Conservation (phyloP, 352 stramenopile species). For the Globisporangium mamillatum region DNA sequence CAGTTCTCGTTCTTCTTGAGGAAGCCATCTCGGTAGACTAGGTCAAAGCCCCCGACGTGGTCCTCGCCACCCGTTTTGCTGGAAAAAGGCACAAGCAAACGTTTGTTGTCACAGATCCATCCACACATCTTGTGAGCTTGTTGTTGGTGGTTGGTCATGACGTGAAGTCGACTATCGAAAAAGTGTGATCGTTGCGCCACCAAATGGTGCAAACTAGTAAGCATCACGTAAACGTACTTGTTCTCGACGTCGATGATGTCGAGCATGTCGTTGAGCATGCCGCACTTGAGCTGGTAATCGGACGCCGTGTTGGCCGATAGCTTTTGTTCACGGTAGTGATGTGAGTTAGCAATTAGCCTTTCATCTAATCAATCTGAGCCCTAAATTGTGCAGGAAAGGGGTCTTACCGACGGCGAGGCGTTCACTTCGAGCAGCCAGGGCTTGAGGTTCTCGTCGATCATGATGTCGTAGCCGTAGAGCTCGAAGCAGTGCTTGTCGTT, state of each 20-base stretch:
- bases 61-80: slow-evolving; percentile 41
- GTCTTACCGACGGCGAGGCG: slow-evolving; percentile 80
- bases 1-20: slow-evolving; percentile 64
- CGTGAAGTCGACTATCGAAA: background rate
- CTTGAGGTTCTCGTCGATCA: slow-evolving; percentile 91
- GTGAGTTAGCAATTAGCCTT: too few species aligned
- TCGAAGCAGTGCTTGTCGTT: slow-evolving; percentile 96
- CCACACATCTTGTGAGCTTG: background rate
- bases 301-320: slow-evolving; percentile 90
- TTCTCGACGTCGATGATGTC: slow-evolving; percentile 94
- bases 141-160: background rate
- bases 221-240: slow-evolving; percentile 34
- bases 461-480: slow-evolving; percentile 92
- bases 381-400: too few species aligned
- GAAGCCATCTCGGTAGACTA: slow-evolving; percentile 73
- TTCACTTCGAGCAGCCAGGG: slow-evolving; percentile 94
- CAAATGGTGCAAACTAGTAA: slow-evolving; percentile 1
- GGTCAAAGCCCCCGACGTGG: slow-evolving; percentile 68
- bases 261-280: slow-evolving; percentile 93
- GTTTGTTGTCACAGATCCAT: background rate
- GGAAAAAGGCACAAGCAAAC: background rate
- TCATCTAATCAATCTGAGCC: too few species aligned
- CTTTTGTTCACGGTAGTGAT: slow-evolving; percentile 20
- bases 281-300: slow-evolving; percentile 92
- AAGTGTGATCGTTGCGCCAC: background rate